These are phyloP conservation scores for Colletotrichum kahawae DNA, from an alignment of 2,329 filamentous ascomycete species.

Conservation along the genomic window DNA sequence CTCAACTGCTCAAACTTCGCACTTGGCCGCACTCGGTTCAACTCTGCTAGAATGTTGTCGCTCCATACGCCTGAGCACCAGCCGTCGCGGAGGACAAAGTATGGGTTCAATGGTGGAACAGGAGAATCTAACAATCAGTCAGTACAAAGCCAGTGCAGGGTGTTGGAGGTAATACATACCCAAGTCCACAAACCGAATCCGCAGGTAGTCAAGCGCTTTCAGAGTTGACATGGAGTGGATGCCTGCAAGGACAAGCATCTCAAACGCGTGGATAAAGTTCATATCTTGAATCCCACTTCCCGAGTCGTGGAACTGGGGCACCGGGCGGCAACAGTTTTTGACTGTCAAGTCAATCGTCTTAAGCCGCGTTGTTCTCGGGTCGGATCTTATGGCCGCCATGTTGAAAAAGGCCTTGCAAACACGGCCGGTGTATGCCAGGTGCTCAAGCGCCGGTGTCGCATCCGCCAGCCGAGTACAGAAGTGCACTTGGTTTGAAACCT, in stretches of 20 bases:
- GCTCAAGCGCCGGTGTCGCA: constrained; percentile 66
- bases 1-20: constrained; percentile 66
- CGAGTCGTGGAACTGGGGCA: constrained; percentile 62
- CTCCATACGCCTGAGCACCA: constrained; percentile 76
- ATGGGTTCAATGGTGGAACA: constrained; percentile 73
- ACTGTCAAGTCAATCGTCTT: constrained; percentile 74
- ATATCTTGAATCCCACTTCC: constrained; percentile 75
- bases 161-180: constrained; percentile 45
- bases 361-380: constrained; percentile 55
- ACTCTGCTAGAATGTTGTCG: constrained; percentile 65
- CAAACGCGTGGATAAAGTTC: constrained; percentile 74
- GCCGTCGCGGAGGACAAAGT: constrained; percentile 67
- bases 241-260: constrained; percentile 68
- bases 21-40: constrained; percentile 62
- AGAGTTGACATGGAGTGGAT: constrained; percentile 65
- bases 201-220: constrained; percentile 64
- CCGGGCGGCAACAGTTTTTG: constrained; percentile 73
- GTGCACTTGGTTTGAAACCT: constrained; percentile 64
- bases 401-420: constrained; percentile 74
- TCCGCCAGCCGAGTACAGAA: constrained; percentile 65
- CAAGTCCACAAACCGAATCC: constrained; percentile 78
- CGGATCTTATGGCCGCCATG: constrained; percentile 53
- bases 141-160: constrained; percentile 7
- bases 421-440: constrained; percentile 74
- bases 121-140: constrained; percentile 62